phyloP scores from a whole-genome alignment of 441 rosid species.

The Erodium moschatum region DNA sequence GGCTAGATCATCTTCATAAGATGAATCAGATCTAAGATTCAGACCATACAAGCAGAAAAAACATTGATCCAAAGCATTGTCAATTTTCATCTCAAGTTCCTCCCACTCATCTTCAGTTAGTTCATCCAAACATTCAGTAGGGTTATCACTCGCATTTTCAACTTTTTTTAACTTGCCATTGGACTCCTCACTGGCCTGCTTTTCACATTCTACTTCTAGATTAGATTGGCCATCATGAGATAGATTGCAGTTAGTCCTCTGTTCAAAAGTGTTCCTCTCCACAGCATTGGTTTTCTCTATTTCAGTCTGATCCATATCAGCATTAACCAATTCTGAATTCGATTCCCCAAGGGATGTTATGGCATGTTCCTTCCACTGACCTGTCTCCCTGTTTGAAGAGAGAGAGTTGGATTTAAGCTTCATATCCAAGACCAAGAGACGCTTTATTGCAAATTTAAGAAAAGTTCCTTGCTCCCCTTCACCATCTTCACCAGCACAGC shows the following conservation, averaged over 20 bases:
- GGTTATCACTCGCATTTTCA: constrained; percentile 34
- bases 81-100: constrained; percentile 78
- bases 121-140: constrained; percentile 34
- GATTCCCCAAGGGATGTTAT: constrained; percentile 35
- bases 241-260: constrained; percentile 18
- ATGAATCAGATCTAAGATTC: constrained; percentile 84
- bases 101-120: constrained; percentile 72
- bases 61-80: constrained; percentile 91
- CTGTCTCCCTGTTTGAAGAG: constrained; percentile 41
- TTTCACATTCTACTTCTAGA: constrained; percentile 24
- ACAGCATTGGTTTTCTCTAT: constrained; percentile 26
- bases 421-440: constrained; percentile 85
- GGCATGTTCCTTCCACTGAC: constrained; percentile 28
- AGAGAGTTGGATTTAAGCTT: constrained; percentile 65
- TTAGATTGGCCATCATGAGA: constrained; percentile 23
- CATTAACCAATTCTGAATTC: constrained; percentile 31
- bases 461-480: constrained; percentile 87
- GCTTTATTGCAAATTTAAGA: constrained; percentile 91
- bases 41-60: constrained; percentile 96
- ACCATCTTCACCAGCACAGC: constrained; percentile 74
- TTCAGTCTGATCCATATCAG: constrained; percentile 38
- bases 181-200: constrained; percentile 18
- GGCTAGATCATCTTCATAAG: constrained; percentile 86
- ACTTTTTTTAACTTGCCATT: constrained; percentile 27
- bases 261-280: constrained; percentile 38